These are phyloP conservation scores for Leccinum subgranulosum DNA, from an alignment of 768 basidiomycete genomes.

Conservation along the genomic window DNA sequence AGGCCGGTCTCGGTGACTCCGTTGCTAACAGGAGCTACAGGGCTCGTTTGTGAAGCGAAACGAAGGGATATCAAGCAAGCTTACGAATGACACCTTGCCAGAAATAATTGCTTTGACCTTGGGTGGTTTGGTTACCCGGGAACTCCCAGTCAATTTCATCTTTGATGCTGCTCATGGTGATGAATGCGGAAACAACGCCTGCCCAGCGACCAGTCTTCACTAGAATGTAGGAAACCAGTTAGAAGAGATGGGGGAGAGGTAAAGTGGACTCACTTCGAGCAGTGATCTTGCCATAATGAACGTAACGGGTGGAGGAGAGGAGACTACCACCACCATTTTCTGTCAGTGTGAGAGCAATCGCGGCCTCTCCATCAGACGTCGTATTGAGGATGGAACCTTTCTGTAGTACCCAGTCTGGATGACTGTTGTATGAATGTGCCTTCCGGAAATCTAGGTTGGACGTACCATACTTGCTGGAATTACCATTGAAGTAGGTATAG, in stretches of 20 bases:
- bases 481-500: constrained; percentile 66
- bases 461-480: constrained; percentile 64
- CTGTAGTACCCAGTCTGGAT: constrained; percentile 67
- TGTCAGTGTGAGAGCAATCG: constrained; percentile 66
- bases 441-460: background rate
- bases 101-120: constrained; percentile 79
- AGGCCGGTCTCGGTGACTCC: constrained; percentile 49
- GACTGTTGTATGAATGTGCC: background rate
- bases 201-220: constrained; percentile 79
- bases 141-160: constrained; percentile 91
- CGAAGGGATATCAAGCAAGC: constrained; percentile 21
- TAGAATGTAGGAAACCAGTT: constrained; percentile 32
- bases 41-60: background rate
- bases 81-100: constrained; percentile 71
- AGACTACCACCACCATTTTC: constrained; percentile 73
- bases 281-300: constrained; percentile 79
- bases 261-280: constrained; percentile 43
- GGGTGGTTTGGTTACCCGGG: constrained; percentile 56
- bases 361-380: constrained; percentile 53
- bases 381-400: constrained; percentile 64
- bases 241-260: background rate
- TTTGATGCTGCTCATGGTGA: constrained; percentile 80
- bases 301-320: constrained; percentile 73
- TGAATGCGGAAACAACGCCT: constrained; percentile 82
- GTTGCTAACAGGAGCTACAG: constrained; percentile 42